Conservation (phyloP, 768 basidiomycete genomes). For the Lyophyllum shimeji region DNA sequence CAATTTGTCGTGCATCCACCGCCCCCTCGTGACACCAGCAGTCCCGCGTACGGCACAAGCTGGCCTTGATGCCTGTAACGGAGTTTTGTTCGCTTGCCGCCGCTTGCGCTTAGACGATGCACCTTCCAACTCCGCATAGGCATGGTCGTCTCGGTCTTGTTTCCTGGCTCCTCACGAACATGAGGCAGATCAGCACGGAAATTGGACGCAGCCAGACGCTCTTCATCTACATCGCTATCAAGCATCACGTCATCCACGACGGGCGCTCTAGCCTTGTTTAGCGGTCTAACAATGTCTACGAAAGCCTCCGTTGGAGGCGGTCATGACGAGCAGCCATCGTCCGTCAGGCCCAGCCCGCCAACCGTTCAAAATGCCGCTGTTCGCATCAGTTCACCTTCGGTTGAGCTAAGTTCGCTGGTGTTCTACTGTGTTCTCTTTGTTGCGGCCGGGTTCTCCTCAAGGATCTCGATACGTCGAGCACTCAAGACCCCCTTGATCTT, state of each 20-base stretch:
- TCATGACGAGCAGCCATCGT: conserved; percentile 4
- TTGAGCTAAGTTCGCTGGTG: neutral
- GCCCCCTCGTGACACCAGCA: conserved; percentile 12
- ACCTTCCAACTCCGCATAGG: conserved; percentile 8
- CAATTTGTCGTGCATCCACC: conserved; percentile 8
- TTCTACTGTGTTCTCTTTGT: neutral
- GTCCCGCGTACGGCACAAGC: conserved; percentile 5
- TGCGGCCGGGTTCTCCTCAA: neutral
- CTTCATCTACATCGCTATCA: conserved; percentile 17
- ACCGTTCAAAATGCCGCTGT: neutral
- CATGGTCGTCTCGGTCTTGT: neutral
- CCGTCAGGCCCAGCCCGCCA: conserved; percentile 1
- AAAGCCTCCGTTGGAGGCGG: conserved; percentile 17
- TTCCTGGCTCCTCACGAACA: conserved; percentile 7
- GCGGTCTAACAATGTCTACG: conserved; percentile 2
- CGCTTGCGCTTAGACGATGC: neutral
- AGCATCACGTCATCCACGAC: conserved; percentile 22
- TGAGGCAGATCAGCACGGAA: conserved; percentile 10
- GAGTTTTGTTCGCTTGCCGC: conserved; percentile 11
- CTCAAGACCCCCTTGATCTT: conserved; percentile 8
- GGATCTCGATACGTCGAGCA: conserved; percentile 6
- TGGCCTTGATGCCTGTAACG: neutral
- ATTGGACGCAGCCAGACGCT: conserved; percentile 4
- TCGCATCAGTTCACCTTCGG: conserved; percentile 7
- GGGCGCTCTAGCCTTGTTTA: conserved; percentile 15